Base-by-base conservation (phyloP, 1,284 basidiomycete species). In the Flammula alnicola region DNA sequence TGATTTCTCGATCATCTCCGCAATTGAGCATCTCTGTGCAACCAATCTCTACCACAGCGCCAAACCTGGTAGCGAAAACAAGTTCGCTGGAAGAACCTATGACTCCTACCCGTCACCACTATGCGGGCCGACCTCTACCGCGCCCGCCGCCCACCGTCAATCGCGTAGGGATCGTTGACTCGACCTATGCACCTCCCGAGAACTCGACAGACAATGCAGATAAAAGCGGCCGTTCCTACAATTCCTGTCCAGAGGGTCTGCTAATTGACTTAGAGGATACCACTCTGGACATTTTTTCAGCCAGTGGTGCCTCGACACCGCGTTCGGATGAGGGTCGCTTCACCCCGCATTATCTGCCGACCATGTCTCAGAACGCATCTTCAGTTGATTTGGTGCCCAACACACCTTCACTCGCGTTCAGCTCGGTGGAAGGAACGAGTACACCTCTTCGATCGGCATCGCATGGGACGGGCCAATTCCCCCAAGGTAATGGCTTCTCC, bases 261-360 rank as follows among this genome's bases (percentile, higher is more conserved):
- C 59, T 78, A 23, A 79, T 79, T 44, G 74, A 79, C 57, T 59
- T 79, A 22, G 69, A 72, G 16, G 71, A 74, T 52, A 61, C 58
- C 9, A 58, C 56, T 11, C 33, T 63, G 36, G 58, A 61, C 39
- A 35, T 41, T 26, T 49, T 47, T 33, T 53, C 57, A 42, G 43
- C 42, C 4, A 61, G 56, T 23, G 57, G 57, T 2, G 37, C 57
- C 3, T 60, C 57, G 27, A 56, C 57, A 5, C 55, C 61, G 16
- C 55, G 44, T 19, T 46, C 55, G 4, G 51, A 59, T 33, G 60
- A 57, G 25, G 51, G 14, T 1, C 47, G 43, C 31, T 31, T 39
- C 36, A 48, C 52, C n/a, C 42, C 38, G 19, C 20, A 25, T 8
- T 49, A 49, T 17, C 48, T 52, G 3, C 49, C 37, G 2, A 20